Evolutionary conservation across 257 asterid genomes (phyloP).

Genomic region (Solanum medicagineum): DNA sequence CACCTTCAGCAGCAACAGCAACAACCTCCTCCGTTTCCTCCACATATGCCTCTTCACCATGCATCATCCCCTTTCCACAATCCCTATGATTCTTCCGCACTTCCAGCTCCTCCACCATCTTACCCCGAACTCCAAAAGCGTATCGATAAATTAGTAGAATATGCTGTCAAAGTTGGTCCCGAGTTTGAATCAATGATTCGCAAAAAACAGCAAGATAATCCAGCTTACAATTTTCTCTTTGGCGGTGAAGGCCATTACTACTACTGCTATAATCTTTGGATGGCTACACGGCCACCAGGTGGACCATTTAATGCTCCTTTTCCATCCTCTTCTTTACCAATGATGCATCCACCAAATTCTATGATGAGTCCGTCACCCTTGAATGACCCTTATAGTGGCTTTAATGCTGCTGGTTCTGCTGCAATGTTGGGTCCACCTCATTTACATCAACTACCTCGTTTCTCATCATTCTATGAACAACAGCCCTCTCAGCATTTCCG

Average conservation of each 20-base stretch:
- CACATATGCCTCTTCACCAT: constrained; percentile 63
- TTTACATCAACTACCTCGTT: constrained; percentile 61
- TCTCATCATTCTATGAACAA: constrained; percentile 60
- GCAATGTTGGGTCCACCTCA: constrained; percentile 36
- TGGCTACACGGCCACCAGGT: constrained; percentile 44
- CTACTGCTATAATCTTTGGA: constrained; percentile 74
- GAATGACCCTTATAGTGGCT: constrained; percentile 17
- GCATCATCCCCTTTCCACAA: constrained; percentile 58
- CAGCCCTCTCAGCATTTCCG: constrained; percentile 49
- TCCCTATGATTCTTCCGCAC: constrained; percentile 60
- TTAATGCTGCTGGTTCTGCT: constrained; percentile 14
- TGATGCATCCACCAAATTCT: constrained; percentile 75
- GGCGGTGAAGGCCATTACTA: constrained; percentile 87
- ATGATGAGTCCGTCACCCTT: constrained; percentile 58
- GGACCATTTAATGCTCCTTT: constrained; percentile 53
- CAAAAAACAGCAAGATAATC: constrained; percentile 82
- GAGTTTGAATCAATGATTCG: constrained; percentile 93
- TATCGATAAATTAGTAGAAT: constrained; percentile 79
- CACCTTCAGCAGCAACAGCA: constrained; percentile 33
- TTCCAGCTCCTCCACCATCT: constrained; percentile 78
- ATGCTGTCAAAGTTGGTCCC: constrained; percentile 81
- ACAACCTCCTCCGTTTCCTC: constrained; percentile 53
- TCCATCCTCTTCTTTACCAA: constrained; percentile 48
- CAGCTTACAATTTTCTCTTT: constrained; percentile 73
- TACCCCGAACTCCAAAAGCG: constrained; percentile 87